Conservation (phyloP, 371 early-diverging fungal genomes). For the Mortierella sp. region DNA sequence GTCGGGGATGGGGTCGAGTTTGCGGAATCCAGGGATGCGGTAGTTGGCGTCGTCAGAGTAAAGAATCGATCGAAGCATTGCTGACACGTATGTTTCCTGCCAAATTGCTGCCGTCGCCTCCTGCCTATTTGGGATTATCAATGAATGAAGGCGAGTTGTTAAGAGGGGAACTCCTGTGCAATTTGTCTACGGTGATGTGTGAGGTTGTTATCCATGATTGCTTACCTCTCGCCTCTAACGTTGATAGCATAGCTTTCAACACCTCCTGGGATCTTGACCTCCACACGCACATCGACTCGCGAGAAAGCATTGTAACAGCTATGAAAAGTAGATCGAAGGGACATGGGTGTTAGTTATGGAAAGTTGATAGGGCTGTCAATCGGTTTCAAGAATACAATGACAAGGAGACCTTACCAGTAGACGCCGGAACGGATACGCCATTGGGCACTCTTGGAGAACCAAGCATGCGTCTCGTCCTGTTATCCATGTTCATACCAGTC, state of each 20-base stretch:
- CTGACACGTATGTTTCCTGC: slow-evolving; percentile 92
- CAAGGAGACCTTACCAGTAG: slow-evolving; percentile 66
- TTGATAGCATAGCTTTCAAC: slow-evolving; percentile 94
- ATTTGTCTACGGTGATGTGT: background rate
- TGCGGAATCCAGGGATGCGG: slow-evolving; percentile 88
- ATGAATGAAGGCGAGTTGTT: background rate
- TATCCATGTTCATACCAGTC: background rate
- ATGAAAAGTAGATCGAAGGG: background rate
- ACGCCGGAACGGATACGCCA: slow-evolving; percentile 82
- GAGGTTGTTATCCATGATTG: background rate
- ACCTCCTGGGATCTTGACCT: slow-evolving; percentile 97
- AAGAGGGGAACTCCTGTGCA: background rate
- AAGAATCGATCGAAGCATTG: slow-evolving; percentile 89
- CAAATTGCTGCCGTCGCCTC: slow-evolving; percentile 89
- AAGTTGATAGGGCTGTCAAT: background rate
- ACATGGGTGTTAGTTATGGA: background rate
- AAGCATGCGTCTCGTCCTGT: slow-evolving; percentile 78
- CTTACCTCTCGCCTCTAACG: slow-evolving; percentile 77
- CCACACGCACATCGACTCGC: slow-evolving; percentile 96
- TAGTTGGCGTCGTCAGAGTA: slow-evolving; percentile 92
- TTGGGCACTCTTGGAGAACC: slow-evolving; percentile 76
- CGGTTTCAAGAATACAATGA: background rate
- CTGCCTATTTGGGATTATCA: slow-evolving; percentile 16
- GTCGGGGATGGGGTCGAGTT: slow-evolving; percentile 87
- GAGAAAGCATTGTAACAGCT: slow-evolving; percentile 97